Base-by-base conservation (phyloP, 2,329 filamentous ascomycete genomes). In the Gliomastix tumulicola region DNA sequence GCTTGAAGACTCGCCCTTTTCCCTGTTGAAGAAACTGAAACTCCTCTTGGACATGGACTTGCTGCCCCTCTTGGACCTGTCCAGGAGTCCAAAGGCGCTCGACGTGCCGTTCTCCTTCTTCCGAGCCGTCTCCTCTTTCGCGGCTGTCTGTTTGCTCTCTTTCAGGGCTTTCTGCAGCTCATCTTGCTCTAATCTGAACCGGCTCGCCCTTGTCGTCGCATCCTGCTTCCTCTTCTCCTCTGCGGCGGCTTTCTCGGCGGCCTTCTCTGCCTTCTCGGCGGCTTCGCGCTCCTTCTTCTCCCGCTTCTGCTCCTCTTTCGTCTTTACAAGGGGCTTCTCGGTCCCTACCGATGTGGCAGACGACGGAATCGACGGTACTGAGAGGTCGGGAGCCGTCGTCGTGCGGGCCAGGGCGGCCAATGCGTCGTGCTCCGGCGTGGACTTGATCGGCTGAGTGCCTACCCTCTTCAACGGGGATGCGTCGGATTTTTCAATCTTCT, bases 21-120 rank as follows among this genome's bases (percentile, higher is more conserved):
- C 52, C 31, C 45, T 46, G 21, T 41, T 77, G 48, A 82, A 62
- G 51, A 85, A 84, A 21, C 73, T 75, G 50, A 86, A 81, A 46
- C 84, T 84, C 58, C 83, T 87, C 44, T 82, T 77, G 34, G 84
- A 76, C 65, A 94, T 74, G 44, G 85, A 88, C 64, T 86, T 90
- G 56, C 82, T 87, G 9, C 78, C 78, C 37, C 81, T 72, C 47
- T 80, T 76, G 44, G 84, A 79, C 31, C 85, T 71, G 49, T 76
- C 78, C 30, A 92, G 63, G 21, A 77, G 67, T 6, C 68, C 64
- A 21, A 56, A 55, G 35, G 50, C 54, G 41, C 55, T 69, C 51
- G 50, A 69, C 13, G 52, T 47, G 5, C 50, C 49, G n/a, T 54
- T 57, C 21, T 64, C 62, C 40, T 60, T 62, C 45, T 60, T 68